Conservation (phyloP, 2,329 filamentous ascomycete genomes). For the Alternaria alternata region DNA sequence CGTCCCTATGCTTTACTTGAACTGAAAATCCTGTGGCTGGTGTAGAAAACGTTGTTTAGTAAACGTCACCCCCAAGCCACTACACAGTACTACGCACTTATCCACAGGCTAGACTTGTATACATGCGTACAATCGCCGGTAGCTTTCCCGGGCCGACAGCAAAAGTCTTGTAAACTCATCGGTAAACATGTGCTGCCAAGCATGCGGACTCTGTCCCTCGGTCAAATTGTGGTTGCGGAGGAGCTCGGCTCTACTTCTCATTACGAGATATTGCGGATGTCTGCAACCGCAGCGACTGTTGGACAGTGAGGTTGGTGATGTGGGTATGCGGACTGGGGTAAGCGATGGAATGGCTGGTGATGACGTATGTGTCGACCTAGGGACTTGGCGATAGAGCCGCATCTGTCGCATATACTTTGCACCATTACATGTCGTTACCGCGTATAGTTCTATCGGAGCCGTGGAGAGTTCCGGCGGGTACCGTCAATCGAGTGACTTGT, state of each 20-base stretch:
- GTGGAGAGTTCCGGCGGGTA: neutral
- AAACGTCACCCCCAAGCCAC: constrained; percentile 11
- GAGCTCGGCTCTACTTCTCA: constrained; percentile 4
- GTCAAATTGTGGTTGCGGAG: constrained; percentile 18
- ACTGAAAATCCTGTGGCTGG: neutral
- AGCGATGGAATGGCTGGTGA: constrained; percentile 17
- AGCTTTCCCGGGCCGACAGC: constrained; percentile 17
- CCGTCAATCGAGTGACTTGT: too few species aligned
- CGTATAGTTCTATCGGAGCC: neutral
- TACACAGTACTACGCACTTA: neutral
- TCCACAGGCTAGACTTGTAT: constrained; percentile 1
- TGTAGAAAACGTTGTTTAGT: neutral
- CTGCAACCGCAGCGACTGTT: constrained; percentile 3
- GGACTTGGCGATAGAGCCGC: constrained; percentile 17
- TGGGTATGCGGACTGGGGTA: constrained; percentile 9
- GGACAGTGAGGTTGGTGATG: neutral
- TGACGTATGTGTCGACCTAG: constrained; percentile 22
- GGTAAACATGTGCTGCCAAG: constrained; percentile 8
- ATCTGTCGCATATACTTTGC: neutral
- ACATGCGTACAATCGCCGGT: constrained; percentile 15
- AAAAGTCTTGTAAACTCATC: neutral
- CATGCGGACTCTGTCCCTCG: constrained; percentile 9
- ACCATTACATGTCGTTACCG: neutral
- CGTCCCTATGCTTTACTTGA: neutral
- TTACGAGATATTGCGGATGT: constrained; percentile 5